phyloP scores from a whole-genome alignment of 352 stramenopile genomes.

The Pseudoperonospora humuli region DNA sequence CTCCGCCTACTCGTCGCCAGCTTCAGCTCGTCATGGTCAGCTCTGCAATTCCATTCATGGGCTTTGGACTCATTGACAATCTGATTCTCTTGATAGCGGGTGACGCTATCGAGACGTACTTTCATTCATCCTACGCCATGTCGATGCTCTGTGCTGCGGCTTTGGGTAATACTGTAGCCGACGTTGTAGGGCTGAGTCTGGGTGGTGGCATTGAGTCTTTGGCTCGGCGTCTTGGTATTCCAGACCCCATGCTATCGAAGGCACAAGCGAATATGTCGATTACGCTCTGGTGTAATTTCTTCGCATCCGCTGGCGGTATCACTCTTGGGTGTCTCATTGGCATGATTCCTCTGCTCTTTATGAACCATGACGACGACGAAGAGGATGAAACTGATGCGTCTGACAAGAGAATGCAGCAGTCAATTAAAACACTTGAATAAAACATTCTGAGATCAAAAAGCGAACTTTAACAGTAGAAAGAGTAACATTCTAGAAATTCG shows the following conservation, averaged over 20 bases:
- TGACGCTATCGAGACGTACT: conserved; percentile 92
- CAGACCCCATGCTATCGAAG: conserved; percentile 65
- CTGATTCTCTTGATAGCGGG: conserved; percentile 82
- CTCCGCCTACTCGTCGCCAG: conserved; percentile 48
- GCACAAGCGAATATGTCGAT: conserved; percentile 69
- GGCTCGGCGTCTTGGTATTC: conserved; percentile 54
- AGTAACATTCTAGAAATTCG: no score
- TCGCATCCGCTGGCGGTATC: conserved; percentile 77
- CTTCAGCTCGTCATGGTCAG: conserved; percentile 69
- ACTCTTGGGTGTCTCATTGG: conserved; percentile 84
- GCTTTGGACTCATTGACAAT: conserved; percentile 84
- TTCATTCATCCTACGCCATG: conserved; percentile 91
- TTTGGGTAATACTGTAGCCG: conserved; percentile 91
- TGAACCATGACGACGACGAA: conserved; percentile 65
- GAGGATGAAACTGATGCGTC: conserved; percentile 40
- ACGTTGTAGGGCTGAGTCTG: conserved; percentile 90
- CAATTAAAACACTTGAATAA: no score
- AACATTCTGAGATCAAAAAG: no score
- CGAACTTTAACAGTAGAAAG: no score
- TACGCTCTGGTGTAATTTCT: conserved; percentile 69
- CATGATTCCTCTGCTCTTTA: conserved; percentile 88
- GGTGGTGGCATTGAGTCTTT: conserved; percentile 87
- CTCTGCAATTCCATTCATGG: conserved; percentile 74
- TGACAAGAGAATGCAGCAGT: no score
- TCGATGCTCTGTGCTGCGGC: conserved; percentile 90